Conservation (phyloP, 208 protist species). For the Leishmania major region DNA sequence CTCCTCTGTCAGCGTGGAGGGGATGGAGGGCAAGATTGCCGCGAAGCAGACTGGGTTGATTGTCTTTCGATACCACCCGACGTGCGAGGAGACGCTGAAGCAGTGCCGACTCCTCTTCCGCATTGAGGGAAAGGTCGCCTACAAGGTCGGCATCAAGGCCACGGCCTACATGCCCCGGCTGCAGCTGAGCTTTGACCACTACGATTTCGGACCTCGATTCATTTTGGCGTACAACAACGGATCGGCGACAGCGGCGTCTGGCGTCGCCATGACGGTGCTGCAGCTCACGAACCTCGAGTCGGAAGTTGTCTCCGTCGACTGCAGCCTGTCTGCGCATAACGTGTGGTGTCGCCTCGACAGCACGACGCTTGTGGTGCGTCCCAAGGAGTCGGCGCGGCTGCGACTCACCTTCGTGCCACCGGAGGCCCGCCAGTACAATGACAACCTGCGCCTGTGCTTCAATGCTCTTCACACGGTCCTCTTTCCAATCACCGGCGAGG, state of each 20-base stretch:
- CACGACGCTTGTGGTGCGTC: conserved; percentile 83
- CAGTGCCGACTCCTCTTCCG: conserved; percentile 75
- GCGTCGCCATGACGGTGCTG: conserved; percentile 41
- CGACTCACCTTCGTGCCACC: conserved; percentile 88
- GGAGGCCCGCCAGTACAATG: conserved; percentile 84
- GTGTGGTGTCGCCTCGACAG: conserved; percentile 86
- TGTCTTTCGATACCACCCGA: conserved; percentile 86
- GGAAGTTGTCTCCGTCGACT: conserved; percentile 87
- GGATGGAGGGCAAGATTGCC: conserved; percentile 63
- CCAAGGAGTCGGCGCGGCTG: conserved; percentile 74
- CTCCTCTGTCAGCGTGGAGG: conserved; percentile 58
- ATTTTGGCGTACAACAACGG: conserved; percentile 61
- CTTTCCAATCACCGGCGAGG: conserved; percentile 90
- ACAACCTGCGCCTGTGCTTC: conserved; percentile 91
- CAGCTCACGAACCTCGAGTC: conserved; percentile 92
- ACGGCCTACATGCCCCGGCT: conserved; percentile 87
- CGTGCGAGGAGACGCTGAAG: conserved; percentile 60
- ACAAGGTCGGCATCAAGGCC: conserved; percentile 83
- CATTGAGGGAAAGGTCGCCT: conserved; percentile 78
- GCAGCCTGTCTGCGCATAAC: conserved; percentile 72
- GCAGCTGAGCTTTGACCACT: conserved; percentile 78
- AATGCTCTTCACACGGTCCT: conserved; percentile 91
- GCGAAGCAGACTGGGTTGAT: conserved; percentile 70
- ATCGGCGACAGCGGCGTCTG: conserved; percentile 21
- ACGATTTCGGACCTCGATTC: conserved; percentile 95